Evolutionary conservation across 2,329 filamentous ascomycete genomes (phyloP).

Genomic region (Atkinsonella texensis): DNA sequence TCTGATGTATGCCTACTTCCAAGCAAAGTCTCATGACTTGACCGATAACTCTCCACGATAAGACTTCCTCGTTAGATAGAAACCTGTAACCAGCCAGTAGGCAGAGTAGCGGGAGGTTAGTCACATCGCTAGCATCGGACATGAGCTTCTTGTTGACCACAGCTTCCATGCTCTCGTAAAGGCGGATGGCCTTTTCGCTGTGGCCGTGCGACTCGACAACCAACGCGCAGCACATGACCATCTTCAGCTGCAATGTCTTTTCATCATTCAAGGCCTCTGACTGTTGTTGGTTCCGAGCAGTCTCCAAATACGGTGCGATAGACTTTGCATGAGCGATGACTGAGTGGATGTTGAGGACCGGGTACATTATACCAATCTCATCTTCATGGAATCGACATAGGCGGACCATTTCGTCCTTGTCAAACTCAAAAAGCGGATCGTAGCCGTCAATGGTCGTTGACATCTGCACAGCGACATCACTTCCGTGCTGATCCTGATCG

Average conservation of each 20-base stretch:
- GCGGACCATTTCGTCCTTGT: conserved; percentile 67
- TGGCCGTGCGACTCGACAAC: conserved; percentile 69
- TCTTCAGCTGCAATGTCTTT: conserved; percentile 61
- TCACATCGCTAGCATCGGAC: conserved; percentile 36
- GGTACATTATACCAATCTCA: conserved; percentile 88
- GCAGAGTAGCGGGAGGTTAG: conserved; percentile 37
- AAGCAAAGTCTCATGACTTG: conserved; percentile 69
- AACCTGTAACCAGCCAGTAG: conserved; percentile 61
- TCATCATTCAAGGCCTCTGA: conserved; percentile 32
- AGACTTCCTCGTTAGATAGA: conserved; percentile 70
- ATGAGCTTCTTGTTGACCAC: conserved; percentile 55
- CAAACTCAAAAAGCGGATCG: conserved; percentile 74
- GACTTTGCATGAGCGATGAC: conserved; percentile 58
- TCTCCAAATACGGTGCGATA: conserved; percentile 61
- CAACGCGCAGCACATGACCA: conserved; percentile 69
- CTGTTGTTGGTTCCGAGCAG: conserved; percentile 23
- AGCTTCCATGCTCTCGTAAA: conserved; percentile 67
- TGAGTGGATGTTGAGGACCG: conserved; percentile 62
- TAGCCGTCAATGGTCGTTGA: conserved; percentile 22
- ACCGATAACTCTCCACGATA: conserved; percentile 80
- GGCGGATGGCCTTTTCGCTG: conserved; percentile 57
- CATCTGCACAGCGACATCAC: conserved; percentile 10
- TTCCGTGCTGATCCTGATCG: conserved; percentile 37
- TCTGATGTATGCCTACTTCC: conserved; percentile 72
- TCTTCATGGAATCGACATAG: conserved; percentile 75